phyloP scores from a whole-genome alignment of 345 rosid species.

The Jatropha curcas region DNA sequence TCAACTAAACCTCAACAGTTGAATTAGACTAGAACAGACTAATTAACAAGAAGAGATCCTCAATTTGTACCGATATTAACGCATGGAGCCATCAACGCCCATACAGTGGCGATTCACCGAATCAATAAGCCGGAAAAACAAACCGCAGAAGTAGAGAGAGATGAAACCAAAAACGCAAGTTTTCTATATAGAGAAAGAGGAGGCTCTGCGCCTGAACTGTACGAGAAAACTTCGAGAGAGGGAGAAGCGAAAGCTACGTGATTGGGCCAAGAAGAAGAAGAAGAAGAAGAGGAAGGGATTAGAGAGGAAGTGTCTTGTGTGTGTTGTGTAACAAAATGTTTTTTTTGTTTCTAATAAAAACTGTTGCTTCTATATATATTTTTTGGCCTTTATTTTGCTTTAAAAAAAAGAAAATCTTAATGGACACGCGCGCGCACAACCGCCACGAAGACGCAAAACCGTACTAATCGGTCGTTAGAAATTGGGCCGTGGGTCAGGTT shows the following conservation, averaged over 20 bases:
- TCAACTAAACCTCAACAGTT: neutral
- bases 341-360: neutral
- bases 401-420: too few relatives aligned
- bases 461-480: neutral
- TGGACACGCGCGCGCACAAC: neutral
- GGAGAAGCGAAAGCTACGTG: neutral
- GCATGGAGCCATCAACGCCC: too few relatives aligned
- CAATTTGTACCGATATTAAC: neutral
- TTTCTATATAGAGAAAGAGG: neutral
- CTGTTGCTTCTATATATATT: too few relatives aligned
- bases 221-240: neutral
- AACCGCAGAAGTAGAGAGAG: neutral
- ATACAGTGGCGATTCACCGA: neutral
- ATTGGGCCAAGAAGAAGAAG: neutral
- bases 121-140: neutral
- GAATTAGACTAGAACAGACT: neutral
- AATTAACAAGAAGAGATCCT: neutral
- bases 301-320: constrained; percentile 5
- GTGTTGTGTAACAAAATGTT: neutral
- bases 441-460: neutral
- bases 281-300: neutral
- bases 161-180: neutral
- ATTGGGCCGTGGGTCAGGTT: too few relatives aligned
- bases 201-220: neutral
- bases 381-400: too few relatives aligned